These are phyloP conservation scores for Botrytis galanthina DNA, from an alignment of 2,329 filamentous ascomycete species.

Conservation along the genomic window DNA sequence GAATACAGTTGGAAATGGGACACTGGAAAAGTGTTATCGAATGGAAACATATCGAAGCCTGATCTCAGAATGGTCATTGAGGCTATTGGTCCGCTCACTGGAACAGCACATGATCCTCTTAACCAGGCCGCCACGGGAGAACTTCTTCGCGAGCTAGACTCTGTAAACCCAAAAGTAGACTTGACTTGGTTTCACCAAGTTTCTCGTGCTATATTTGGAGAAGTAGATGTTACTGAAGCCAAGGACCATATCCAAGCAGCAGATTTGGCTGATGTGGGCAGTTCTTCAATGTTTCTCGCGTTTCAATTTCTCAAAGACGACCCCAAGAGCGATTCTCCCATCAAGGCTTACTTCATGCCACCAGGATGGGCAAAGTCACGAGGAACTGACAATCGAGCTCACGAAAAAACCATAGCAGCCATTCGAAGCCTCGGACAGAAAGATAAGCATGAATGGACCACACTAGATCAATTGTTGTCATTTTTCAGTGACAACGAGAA, in stretches of 20 bases:
- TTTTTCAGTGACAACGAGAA: constrained; percentile 4
- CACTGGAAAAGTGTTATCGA: not conserved
- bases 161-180: not conserved
- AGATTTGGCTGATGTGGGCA: not conserved
- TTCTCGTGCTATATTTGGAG: not conserved
- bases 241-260: not conserved
- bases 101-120: not conserved
- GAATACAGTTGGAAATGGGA: constrained; percentile 10
- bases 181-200: constrained; percentile 3
- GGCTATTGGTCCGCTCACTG: not conserved
- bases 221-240: not conserved
- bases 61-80: not conserved
- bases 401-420: not conserved
- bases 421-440: not conserved
- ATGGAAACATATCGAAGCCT: constrained; percentile 1
- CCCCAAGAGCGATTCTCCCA: constrained; percentile 5
- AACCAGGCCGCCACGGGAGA: not conserved
- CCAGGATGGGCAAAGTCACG: not conserved
- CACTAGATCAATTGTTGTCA: not conserved
- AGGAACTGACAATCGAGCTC: not conserved
- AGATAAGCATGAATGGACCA: not conserved
- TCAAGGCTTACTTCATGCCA: constrained; percentile 1
- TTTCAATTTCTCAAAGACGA: constrained; percentile 3
- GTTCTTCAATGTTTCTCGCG: constrained; percentile 4
- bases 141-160: not conserved